These are phyloP conservation scores for Curvularia sp. DNA, from an alignment of 2,329 filamentous ascomycete species.

Conservation along the genomic window DNA sequence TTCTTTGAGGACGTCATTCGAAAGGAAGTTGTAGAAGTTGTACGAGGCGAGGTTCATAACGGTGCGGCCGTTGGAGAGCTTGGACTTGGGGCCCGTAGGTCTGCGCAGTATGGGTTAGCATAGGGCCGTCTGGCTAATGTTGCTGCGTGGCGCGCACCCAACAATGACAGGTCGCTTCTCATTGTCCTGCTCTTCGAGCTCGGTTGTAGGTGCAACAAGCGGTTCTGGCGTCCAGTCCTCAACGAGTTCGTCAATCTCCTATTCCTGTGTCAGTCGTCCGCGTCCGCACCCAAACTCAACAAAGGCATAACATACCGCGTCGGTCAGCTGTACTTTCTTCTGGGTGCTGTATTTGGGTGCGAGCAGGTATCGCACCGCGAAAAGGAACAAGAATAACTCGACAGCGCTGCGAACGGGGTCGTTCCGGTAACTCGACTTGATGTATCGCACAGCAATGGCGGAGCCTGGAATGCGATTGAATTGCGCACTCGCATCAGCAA, in stretches of 20 bases:
- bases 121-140: background rate
- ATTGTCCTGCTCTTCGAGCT: conserved; percentile 79
- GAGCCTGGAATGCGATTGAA: conserved; percentile 95
- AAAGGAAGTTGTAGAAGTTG: conserved; percentile 97
- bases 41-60: conserved; percentile 93
- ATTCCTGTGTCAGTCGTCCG: conserved; percentile 21
- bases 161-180: conserved; percentile 88
- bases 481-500: conserved; percentile 64
- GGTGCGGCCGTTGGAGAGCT: conserved; percentile 84
- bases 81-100: conserved; percentile 87
- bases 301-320: conserved; percentile 65
- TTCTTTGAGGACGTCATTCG: conserved; percentile 90
- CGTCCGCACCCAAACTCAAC: background rate
- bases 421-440: conserved; percentile 96
- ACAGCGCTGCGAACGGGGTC: conserved; percentile 93
- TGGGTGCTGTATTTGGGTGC: conserved; percentile 91
- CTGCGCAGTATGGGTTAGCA: conserved; percentile 55
- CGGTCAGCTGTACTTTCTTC: conserved; percentile 85
- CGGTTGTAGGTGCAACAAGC: conserved; percentile 75
- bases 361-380: conserved; percentile 91
- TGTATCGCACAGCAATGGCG: conserved; percentile 91
- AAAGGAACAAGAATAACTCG: conserved; percentile 91
- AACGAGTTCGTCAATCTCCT: conserved; percentile 95
- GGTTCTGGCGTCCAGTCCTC: conserved; percentile 97
- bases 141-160: conserved; percentile 65